Base-by-base conservation (phyloP, 169 alveolate genomes). In the Babesia bigemina region DNA sequence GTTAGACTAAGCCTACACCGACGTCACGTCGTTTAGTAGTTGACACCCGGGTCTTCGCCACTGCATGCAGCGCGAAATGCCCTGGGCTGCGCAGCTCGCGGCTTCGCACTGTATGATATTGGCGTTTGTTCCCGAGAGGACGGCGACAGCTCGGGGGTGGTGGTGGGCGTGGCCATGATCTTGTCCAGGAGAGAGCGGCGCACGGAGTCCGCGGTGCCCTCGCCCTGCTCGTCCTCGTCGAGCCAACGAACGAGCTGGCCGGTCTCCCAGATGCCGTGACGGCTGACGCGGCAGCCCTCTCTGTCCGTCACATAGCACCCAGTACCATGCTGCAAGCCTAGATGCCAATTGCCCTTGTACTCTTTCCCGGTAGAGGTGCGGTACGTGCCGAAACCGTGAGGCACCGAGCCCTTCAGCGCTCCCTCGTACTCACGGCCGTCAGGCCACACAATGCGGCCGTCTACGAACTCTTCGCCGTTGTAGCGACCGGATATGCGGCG, bases 371-470 rank as follows among this genome's bases (percentile, higher is more conserved):
- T 92, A 26, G 73, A 44, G 22, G 81, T 71, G 53, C 56, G 63
- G 62, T 71, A 71, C 19, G 45, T 59, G 17, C 81, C 81, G 49
- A 60, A 71, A 36, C 81, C 81, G 36, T 71, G 63, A 9, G 81
- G 81, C 28, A 60, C 72, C 19, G 70, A 60, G 29, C 72, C 81
- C 63, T 61, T 60, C 49, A 93, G 84, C 53, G 61, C 28, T 4
- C 95, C 95, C 42, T 82, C 84, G 70, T 90, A 91, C 60, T 63
- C 78, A 42, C 93, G 90, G 39, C 94, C 94, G 67, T 91, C 95
- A 33, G 71, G 71, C 93, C 94, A 91, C n/a, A 52, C 62, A 44
- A 86, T 82, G 39, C 67, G 69, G 19, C 95, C 95, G 67, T 77
- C 74, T 13, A 86, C 88, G 53, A 85, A 79, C 61, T 79, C 88